phyloP scores from a whole-genome alignment of 2,329 filamentous ascomycete species.

The Aspergillus quadricinctus region DNA sequence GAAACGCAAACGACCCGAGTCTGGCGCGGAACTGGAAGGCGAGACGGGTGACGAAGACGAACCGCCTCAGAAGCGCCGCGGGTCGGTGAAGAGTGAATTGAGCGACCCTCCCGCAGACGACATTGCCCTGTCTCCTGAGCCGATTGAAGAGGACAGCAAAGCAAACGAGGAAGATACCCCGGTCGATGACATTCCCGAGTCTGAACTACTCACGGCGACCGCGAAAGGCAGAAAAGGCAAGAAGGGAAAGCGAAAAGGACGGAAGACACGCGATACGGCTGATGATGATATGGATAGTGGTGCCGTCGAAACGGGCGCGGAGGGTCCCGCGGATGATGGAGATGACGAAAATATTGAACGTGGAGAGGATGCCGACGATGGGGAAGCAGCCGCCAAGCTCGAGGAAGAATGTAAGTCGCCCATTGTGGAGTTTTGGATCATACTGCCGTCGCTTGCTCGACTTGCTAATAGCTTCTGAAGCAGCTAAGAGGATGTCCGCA shows the following conservation, averaged over 20 bases:
- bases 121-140: conserved; percentile 30
- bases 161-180: conserved; percentile 27
- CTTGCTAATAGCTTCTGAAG: conserved; percentile 42
- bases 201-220: conserved; percentile 25
- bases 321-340: conserved; percentile 46
- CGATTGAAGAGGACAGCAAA: conserved; percentile 30
- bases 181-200: conserved; percentile 29
- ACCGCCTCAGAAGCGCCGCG: conserved; percentile 39
- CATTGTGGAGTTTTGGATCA: background rate
- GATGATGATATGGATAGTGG: conserved; percentile 37
- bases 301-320: conserved; percentile 37
- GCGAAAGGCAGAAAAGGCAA: conserved; percentile 40
- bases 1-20: conserved; percentile 39
- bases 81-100: conserved; percentile 34
- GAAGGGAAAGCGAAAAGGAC: conserved; percentile 44
- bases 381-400: conserved; percentile 43
- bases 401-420: conserved; percentile 49
- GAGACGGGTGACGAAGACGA: conserved; percentile 38
- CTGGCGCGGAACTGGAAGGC: conserved; percentile 32
- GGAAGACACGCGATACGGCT: conserved; percentile 33
- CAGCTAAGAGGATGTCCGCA: conserved; percentile 72
- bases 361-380: conserved; percentile 43
- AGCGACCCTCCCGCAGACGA: conserved; percentile 34
- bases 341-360: conserved; percentile 47
- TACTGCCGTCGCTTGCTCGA: background rate